Evolutionary conservation across 352 stramenopile species (phyloP).

Genomic region (Thalassiosira sp.): DNA sequence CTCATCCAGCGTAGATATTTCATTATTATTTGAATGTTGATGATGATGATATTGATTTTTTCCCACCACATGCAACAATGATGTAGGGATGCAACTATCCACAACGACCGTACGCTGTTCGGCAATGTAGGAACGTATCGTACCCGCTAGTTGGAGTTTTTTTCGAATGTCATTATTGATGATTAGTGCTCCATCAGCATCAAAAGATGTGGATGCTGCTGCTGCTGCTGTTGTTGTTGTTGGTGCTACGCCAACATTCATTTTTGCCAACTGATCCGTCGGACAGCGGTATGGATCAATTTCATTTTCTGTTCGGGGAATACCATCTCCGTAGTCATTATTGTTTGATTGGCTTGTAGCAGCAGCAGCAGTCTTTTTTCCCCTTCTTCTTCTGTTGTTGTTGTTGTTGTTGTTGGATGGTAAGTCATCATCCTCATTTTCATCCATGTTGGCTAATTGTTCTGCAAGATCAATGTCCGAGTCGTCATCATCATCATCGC

Average conservation of each 20-base stretch:
- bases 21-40: conserved; percentile 4
- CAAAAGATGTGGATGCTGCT: background rate
- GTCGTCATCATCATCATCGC: conserved; percentile 55
- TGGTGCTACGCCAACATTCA: conserved; percentile 44
- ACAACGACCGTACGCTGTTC: conserved; percentile 70
- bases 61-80: too few relatives aligned
- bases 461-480: conserved; percentile 50
- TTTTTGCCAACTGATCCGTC: conserved; percentile 53
- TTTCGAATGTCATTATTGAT: conserved; percentile 24
- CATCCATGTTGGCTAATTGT: conserved; percentile 41
- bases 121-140: conserved; percentile 65
- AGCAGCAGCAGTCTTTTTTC: too few relatives aligned
- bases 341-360: conserved; percentile 18
- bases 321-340: conserved; percentile 4
- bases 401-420: background rate
- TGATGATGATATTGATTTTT: too few relatives aligned
- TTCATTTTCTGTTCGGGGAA: conserved; percentile 69
- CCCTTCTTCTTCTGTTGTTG: conserved; percentile 3
- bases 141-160: conserved; percentile 48
- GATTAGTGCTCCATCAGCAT: conserved; percentile 12
- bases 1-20: conserved; percentile 54
- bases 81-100: conserved; percentile 49
- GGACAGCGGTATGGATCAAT: conserved; percentile 65
- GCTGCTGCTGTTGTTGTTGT: too few relatives aligned
- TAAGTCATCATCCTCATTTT: conserved; percentile 46